Evolutionary conservation across 2,329 filamentous ascomycete genomes (phyloP).

Genomic region (Cladosporium sp.): DNA sequence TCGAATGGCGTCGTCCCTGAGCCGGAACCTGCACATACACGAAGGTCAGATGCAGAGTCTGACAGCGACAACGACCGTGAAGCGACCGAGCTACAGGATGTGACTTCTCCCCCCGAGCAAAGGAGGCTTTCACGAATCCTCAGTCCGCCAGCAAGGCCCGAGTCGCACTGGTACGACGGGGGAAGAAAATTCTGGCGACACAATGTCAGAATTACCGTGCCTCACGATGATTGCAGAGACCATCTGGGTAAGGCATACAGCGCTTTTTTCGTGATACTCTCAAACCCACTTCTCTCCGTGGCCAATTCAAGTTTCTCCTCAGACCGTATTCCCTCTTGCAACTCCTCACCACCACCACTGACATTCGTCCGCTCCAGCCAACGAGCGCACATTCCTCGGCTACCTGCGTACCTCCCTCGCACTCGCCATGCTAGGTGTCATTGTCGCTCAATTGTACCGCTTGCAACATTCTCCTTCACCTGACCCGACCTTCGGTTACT

Average conservation of each 20-base stretch:
- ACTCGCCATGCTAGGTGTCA: constrained; percentile 62
- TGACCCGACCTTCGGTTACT: constrained; percentile 52
- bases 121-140: constrained; percentile 1
- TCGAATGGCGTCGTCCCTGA: constrained; percentile 19
- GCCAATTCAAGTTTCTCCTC: too few species aligned
- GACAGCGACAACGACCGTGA: constrained; percentile 26
- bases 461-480: constrained; percentile 48
- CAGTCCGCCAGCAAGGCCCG: neutral
- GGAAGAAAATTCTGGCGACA: constrained; percentile 44
- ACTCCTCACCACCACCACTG: neutral
- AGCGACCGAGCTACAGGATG: constrained; percentile 29
- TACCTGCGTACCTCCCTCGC: constrained; percentile 67
- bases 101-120: constrained; percentile 7
- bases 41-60: constrained; percentile 15
- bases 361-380: constrained; percentile 46
- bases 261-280: neutral
- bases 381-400: constrained; percentile 69
- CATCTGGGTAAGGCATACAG: constrained; percentile 47
- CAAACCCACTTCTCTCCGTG: neutral
- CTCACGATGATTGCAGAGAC: constrained; percentile 48
- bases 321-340: constrained; percentile 1
- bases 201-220: constrained; percentile 48
- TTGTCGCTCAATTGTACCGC: constrained; percentile 63
- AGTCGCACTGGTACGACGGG: constrained; percentile 34
- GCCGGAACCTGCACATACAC: constrained; percentile 22